Conservation (phyloP, 345 rosid species). For the Sonneratia alba region DNA sequence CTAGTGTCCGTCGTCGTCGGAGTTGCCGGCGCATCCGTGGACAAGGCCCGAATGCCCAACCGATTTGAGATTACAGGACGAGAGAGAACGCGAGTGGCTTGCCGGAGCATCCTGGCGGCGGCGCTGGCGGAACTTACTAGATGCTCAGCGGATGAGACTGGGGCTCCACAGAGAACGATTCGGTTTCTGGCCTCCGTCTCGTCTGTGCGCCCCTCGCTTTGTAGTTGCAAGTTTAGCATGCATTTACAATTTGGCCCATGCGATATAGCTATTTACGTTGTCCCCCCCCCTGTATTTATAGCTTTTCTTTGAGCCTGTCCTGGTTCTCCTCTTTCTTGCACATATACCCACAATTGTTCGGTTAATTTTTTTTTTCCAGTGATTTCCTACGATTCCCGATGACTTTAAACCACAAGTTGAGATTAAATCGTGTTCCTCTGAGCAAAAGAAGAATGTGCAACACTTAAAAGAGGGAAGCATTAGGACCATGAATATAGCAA, state of each 20-base stretch:
- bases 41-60: conserved; percentile 27
- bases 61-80: not conserved
- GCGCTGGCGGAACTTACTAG: not conserved
- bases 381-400: no score
- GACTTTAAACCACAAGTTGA: no score
- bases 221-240: not conserved
- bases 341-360: no score
- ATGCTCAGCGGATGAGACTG: not conserved
- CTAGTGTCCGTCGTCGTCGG: conserved; percentile 25
- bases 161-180: not conserved
- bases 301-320: not conserved
- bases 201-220: not conserved
- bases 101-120: conserved; percentile 5
- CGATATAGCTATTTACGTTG: not conserved
- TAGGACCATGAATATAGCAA: not conserved
- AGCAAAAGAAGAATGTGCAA: not conserved
- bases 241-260: not conserved
- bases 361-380: no score
- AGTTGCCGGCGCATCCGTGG: conserved; percentile 43
- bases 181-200: not conserved
- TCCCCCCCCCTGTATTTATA: not conserved
- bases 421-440: no score
- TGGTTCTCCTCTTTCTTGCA: not conserved
- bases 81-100: not conserved
- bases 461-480: not conserved